A percentile compares a stretch with the other conserved stretches of the same genome.
Conservation (phyloP, 768 basidiomycete species). For the Termitomyces sp. region DNA sequence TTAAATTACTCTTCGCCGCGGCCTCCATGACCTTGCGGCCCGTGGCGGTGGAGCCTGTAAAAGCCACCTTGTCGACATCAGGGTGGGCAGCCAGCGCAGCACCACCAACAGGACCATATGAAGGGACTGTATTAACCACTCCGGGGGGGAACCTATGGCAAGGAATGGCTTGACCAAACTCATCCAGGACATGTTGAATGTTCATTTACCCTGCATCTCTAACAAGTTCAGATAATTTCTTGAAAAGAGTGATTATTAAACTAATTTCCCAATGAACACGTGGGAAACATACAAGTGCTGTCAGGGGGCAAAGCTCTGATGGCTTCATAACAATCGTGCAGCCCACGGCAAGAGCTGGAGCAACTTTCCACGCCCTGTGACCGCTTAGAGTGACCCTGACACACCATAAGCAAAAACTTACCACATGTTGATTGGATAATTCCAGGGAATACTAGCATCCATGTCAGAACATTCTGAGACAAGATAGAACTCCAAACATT, state of each 20-base stretch:
- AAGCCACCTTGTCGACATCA: constrained; percentile 92
- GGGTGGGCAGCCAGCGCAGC: constrained; percentile 77
- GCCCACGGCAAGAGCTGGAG: constrained; percentile 85
- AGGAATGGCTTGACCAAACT: not conserved
- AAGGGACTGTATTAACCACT: constrained; percentile 85
- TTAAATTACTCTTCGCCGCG: constrained; percentile 89
- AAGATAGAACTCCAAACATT: constrained; percentile 11
- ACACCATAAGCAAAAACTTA: constrained; percentile 20
- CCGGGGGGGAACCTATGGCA: constrained; percentile 76
- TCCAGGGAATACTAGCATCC: constrained; percentile 75
- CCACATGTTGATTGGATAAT: constrained; percentile 89
- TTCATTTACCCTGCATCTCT: constrained; percentile 71
- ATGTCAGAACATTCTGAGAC: not conserved
- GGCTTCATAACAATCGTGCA: constrained; percentile 97
- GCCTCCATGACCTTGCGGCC: constrained; percentile 90
- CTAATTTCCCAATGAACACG: not conserved
- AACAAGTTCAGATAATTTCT: constrained; percentile 81
- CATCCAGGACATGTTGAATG: not conserved
- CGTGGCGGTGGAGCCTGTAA: constrained; percentile 88
- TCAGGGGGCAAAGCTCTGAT: constrained; percentile 80
- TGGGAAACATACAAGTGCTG: constrained; percentile 55
- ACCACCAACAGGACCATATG: constrained; percentile 76
- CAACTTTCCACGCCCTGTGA: constrained; percentile 83
- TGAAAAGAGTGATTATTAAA: constrained; percentile 4
- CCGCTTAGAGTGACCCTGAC: not conserved